These are phyloP conservation scores for Talaromyces sp. DNA, from an alignment of 2,329 filamentous ascomycete species.

Conservation along the genomic window DNA sequence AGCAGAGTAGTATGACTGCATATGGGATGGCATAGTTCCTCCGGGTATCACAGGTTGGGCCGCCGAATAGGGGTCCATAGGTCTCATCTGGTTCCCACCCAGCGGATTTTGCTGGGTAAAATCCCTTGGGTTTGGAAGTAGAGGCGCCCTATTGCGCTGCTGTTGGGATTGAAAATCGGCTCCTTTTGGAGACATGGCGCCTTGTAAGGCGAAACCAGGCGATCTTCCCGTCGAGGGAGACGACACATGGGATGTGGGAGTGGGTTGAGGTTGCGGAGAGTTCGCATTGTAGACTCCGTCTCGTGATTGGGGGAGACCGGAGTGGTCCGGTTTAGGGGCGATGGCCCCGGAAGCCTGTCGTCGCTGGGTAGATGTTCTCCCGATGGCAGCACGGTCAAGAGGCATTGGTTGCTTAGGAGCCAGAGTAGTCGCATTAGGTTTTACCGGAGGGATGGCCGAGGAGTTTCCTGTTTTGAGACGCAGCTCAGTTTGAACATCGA, in stretches of 20 bases:
- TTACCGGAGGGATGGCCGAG: slow-evolving; percentile 60
- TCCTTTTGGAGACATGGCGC: slow-evolving; percentile 61
- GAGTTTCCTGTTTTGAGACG: slow-evolving; percentile 89
- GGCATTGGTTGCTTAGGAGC: slow-evolving; percentile 69
- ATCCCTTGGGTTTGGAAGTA: slow-evolving; percentile 40
- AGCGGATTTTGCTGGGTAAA: slow-evolving; percentile 36
- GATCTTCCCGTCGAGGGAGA: slow-evolving; percentile 65
- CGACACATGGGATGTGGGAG: slow-evolving; percentile 74
- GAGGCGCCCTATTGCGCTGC: slow-evolving; percentile 52
- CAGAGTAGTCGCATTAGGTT: slow-evolving; percentile 59
- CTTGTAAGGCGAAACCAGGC: slow-evolving; percentile 60
- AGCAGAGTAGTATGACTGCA: slow-evolving; percentile 70
- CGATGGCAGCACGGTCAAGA: slow-evolving; percentile 77
- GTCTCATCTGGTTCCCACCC: slow-evolving; percentile 40
- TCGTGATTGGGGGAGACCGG: slow-evolving; percentile 51
- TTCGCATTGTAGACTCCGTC: slow-evolving; percentile 45
- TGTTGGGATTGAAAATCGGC: slow-evolving; percentile 56
- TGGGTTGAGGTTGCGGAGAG: slow-evolving; percentile 75
- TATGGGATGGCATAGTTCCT: slow-evolving; percentile 32
- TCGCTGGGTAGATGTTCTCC: slow-evolving; percentile 70
- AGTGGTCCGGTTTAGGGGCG: slow-evolving; percentile 63
- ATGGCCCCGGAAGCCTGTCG: slow-evolving; percentile 68
- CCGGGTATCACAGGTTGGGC: slow-evolving; percentile 33
- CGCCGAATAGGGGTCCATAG: slow-evolving; percentile 30
- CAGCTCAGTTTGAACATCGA: slow-evolving; percentile 95